phyloP scores from a whole-genome alignment of 257 asterid species.

The Asclepias syriaca region DNA sequence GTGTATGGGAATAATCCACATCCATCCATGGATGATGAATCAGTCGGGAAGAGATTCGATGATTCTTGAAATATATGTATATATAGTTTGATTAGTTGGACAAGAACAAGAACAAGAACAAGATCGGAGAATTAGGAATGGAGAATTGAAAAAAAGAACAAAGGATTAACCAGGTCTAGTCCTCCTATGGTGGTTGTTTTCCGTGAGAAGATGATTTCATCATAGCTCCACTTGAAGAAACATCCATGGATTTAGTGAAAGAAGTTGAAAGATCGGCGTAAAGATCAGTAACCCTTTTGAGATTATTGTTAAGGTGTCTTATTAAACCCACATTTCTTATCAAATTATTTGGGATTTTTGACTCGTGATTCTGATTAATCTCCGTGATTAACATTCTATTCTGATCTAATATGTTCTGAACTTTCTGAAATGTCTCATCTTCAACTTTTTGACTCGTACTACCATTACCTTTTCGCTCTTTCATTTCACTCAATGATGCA shows the following conservation, averaged over 20 bases:
- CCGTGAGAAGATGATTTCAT: conserved; percentile 31
- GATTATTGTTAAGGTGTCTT: conserved; percentile 74
- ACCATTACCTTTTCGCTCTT: conserved; percentile 65
- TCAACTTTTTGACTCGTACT: conserved; percentile 35
- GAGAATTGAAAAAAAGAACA: neutral
- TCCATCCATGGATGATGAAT: too few species aligned
- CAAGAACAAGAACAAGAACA: neutral
- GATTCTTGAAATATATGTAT: conserved; percentile 5
- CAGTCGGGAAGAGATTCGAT: neutral
- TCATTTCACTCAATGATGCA: conserved; percentile 46
- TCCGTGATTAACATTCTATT: conserved; percentile 68
- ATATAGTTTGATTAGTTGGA: conserved; percentile 13
- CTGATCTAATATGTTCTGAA: conserved; percentile 71
- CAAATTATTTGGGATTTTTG: conserved; percentile 71
- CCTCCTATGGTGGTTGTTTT: conserved; percentile 51
- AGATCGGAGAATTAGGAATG: neutral
- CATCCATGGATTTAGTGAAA: conserved; percentile 58
- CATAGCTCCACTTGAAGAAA: conserved; percentile 56
- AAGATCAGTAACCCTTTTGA: conserved; percentile 74
- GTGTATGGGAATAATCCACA: neutral
- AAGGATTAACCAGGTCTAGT: conserved; percentile 41
- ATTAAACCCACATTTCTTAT: conserved; percentile 76
- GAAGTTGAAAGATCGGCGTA: conserved; percentile 70
- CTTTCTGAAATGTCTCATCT: conserved; percentile 67
- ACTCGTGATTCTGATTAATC: conserved; percentile 90